Evolutionary conservation across 2,329 filamentous ascomycete genomes (phyloP).

Genomic region (Neofusicoccum ribis): DNA sequence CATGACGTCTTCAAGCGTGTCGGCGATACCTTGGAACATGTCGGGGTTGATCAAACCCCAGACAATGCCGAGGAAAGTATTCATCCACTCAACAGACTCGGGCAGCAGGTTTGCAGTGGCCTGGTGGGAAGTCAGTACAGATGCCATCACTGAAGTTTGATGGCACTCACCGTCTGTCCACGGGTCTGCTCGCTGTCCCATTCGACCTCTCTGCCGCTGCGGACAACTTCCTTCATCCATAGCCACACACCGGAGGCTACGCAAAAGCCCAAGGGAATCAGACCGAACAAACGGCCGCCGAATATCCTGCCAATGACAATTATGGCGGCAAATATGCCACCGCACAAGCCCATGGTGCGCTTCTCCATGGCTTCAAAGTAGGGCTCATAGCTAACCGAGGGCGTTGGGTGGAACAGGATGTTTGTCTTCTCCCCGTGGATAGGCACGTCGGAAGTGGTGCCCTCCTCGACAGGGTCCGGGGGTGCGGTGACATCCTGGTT

Average conservation of each 20-base stretch:
- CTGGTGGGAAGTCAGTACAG: conserved; percentile 29
- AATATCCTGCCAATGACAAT: conserved; percentile 77
- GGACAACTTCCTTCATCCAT: conserved; percentile 85
- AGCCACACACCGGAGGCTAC: conserved; percentile 78
- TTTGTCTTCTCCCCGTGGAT: conserved; percentile 97
- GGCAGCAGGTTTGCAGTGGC: conserved; percentile 87
- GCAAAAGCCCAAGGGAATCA: conserved; percentile 72
- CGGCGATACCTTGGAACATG: conserved; percentile 89
- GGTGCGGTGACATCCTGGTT: conserved; percentile 89
- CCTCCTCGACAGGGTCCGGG: conserved; percentile 78
- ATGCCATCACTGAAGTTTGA: neutral
- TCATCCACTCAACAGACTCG: conserved; percentile 92
- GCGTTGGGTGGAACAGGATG: conserved; percentile 91
- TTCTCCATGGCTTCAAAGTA: conserved; percentile 78
- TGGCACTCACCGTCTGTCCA: conserved; percentile 66
- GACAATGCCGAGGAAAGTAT: conserved; percentile 77
- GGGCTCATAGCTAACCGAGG: conserved; percentile 83
- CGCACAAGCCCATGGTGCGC: conserved; percentile 69
- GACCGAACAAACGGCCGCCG: conserved; percentile 72
- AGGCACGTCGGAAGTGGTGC: conserved; percentile 87
- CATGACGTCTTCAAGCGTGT: conserved; percentile 95
- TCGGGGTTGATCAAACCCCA: conserved; percentile 95
- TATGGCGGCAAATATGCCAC: conserved; percentile 70
- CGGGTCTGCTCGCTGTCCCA: conserved; percentile 86
- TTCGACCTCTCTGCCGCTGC: conserved; percentile 78